phyloP scores from a whole-genome alignment of 352 stramenopile species.

The Blastocystis sp. region DNA sequence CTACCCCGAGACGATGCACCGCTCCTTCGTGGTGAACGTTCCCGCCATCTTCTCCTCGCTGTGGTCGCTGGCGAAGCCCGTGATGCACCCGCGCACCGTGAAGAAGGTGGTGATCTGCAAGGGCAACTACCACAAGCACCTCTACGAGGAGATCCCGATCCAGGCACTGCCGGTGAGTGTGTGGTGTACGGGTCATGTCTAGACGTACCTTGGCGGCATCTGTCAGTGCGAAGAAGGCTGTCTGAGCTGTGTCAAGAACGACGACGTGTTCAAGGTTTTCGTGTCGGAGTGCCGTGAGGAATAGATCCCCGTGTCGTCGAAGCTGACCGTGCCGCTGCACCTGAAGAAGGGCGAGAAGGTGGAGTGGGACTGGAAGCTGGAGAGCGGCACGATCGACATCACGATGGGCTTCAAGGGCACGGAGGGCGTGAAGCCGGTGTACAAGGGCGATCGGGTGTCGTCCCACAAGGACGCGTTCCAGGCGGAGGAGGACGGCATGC shows the following conservation, averaged over 20 bases:
- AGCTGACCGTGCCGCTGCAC: conserved; percentile 31
- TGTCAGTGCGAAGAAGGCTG: conserved; percentile 30
- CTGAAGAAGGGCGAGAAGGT: conserved; percentile 23
- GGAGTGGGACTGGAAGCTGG: conserved; percentile 46
- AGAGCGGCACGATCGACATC: conserved; percentile 52
- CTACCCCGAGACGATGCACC: conserved; percentile 69
- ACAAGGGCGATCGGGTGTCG: neutral
- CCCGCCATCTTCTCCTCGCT: conserved; percentile 51
- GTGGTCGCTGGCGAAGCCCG: conserved; percentile 56
- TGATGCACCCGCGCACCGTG: conserved; percentile 60
- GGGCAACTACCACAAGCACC: conserved; percentile 61
- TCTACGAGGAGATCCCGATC: conserved; percentile 55
- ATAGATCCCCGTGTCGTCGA: conserved; percentile 46
- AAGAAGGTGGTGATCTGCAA: conserved; percentile 65
- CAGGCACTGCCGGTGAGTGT: conserved; percentile 28
- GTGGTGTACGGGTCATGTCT: neutral
- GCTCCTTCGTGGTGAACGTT: conserved; percentile 64
- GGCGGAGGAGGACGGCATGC: conserved; percentile 6
- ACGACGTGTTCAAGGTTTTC: conserved; percentile 17
- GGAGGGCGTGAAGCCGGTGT: conserved; percentile 6
- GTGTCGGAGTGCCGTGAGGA: neutral
- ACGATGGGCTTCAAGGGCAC: conserved; percentile 2
- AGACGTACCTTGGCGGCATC: conserved; percentile 46
- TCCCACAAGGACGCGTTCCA: neutral
- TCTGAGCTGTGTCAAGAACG: conserved; percentile 24